Evolutionary conservation across 768 basidiomycete genomes (phyloP).

Genomic region (Tricholoma saponaceum): DNA sequence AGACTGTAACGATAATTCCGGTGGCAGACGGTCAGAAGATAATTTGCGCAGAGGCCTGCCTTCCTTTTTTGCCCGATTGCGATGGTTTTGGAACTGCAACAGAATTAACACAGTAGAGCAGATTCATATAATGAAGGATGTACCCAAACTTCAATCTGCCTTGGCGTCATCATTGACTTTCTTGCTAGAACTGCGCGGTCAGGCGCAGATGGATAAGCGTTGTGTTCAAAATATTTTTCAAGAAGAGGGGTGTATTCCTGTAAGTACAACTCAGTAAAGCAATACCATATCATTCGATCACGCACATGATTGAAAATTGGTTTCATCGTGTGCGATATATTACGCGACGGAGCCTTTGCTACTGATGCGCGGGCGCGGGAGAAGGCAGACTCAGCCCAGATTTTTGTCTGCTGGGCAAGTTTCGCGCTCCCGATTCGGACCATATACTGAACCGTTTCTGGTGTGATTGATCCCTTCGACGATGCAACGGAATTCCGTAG

Average conservation of each 20-base stretch:
- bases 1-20: conserved; percentile 18
- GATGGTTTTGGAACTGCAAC: conserved; percentile 51
- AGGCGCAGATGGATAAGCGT: conserved; percentile 39
- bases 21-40: conserved; percentile 14
- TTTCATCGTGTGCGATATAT: background rate
- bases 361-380: background rate
- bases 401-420: background rate
- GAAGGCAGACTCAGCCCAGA: conserved; percentile 5
- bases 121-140: background rate
- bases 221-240: conserved; percentile 43
- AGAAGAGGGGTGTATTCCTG: conserved; percentile 45
- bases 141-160: conserved; percentile 58
- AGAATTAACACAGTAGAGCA: background rate
- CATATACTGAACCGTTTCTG: background rate
- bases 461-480: background rate
- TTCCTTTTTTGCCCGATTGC: conserved; percentile 34
- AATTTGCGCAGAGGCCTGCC: conserved; percentile 19
- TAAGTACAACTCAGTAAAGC: background rate
- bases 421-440: background rate
- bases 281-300: background rate
- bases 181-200: conserved; percentile 38
- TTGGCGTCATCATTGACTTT: conserved; percentile 36
- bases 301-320: conserved; percentile 20
- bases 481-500: conserved; percentile 2
- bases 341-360: background rate